These are phyloP conservation scores for Alopecurus myosuroides DNA, from an alignment of 176 grass and related monocot genomes.

Conservation along the genomic window DNA sequence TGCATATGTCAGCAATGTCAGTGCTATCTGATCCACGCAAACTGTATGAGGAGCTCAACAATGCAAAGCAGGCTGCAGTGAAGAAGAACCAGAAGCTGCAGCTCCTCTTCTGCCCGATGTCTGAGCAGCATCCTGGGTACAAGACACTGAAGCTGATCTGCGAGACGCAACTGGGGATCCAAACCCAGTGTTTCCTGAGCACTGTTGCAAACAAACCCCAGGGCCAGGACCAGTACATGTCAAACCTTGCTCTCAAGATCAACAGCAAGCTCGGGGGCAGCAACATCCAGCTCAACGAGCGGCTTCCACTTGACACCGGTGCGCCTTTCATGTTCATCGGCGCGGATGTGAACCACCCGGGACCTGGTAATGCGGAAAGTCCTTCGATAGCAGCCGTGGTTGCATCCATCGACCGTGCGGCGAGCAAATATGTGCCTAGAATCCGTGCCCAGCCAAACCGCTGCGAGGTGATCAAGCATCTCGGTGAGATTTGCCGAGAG, in stretches of 20 bases:
- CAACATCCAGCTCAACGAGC: constrained; percentile 41
- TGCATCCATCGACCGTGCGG: constrained; percentile 26
- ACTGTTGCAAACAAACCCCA: constrained; percentile 18
- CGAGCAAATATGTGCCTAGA: constrained; percentile 46
- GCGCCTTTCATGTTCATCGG: constrained; percentile 61
- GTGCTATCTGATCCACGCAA: constrained; percentile 16
- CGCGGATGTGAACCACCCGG: constrained; percentile 59
- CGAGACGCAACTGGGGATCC: constrained; percentile 51
- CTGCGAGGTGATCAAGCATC: constrained; percentile 54
- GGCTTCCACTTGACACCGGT: constrained; percentile 31
- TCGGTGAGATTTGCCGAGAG: constrained; percentile 45
- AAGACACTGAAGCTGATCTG: constrained; percentile 62
- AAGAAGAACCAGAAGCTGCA: constrained; percentile 26
- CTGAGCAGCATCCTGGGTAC: constrained; percentile 51
- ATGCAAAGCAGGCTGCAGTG: constrained; percentile 33
- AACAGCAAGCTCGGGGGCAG: constrained; percentile 64
- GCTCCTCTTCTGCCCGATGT: constrained; percentile 65
- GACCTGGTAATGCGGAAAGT: constrained; percentile 34
- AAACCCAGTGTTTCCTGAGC: constrained; percentile 51
- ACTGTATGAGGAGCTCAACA: constrained; percentile 35
- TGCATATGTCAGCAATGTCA: constrained; percentile 18
- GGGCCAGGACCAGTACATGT: constrained; percentile 52
- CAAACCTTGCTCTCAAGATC: constrained; percentile 66
- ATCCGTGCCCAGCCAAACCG: constrained; percentile 46
- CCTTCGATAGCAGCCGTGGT: constrained; percentile 59